These are phyloP conservation scores for Hypoxylon sp. DNA, from an alignment of 2,329 filamentous ascomycete genomes.

Conservation along the genomic window DNA sequence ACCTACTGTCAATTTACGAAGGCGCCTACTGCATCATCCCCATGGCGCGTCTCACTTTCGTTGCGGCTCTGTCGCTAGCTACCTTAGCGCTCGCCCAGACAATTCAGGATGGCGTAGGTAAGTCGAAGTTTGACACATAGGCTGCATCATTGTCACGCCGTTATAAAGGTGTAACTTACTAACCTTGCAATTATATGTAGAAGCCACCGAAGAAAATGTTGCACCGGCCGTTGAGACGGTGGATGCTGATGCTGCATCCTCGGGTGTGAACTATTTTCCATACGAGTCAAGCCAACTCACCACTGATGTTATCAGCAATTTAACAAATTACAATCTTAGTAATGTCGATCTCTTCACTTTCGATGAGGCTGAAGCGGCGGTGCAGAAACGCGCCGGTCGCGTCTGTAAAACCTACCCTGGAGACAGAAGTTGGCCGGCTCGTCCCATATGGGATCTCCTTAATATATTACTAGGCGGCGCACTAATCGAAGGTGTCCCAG, in stretches of 20 bases:
- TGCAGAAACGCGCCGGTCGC: slow-evolving; percentile 28
- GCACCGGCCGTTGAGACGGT: slow-evolving; percentile 43
- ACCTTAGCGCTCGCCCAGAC: slow-evolving; percentile 43
- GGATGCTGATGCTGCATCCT: slow-evolving; percentile 25
- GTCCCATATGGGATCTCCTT: slow-evolving; percentile 52
- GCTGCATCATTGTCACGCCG: slow-evolving; percentile 14
- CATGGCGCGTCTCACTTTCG: slow-evolving; percentile 36
- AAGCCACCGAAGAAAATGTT: slow-evolving; percentile 32
- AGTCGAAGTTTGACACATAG: slow-evolving; percentile 27
- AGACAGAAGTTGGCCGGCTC: slow-evolving; percentile 50
- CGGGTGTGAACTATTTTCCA: slow-evolving; percentile 35
- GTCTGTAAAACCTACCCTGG: slow-evolving; percentile 53
- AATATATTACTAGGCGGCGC: slow-evolving; percentile 52
- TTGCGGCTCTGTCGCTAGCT: slow-evolving; percentile 42
- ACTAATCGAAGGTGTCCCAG: slow-evolving; percentile 54
- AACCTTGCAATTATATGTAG: slow-evolving; percentile 29
- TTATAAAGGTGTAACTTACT: slow-evolving; percentile 29
- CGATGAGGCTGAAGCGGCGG: slow-evolving; percentile 25
- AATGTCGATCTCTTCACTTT: slow-evolving; percentile 50
- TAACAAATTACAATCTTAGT: slow-evolving; percentile 47
- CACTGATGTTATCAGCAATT: slow-evolving; percentile 46
- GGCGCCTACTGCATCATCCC: slow-evolving; percentile 20
- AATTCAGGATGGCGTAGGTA: slow-evolving; percentile 38
- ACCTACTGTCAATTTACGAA: slow-evolving; percentile 4
- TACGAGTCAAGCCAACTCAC: slow-evolving; percentile 44